Evolutionary conservation across 1,284 basidiomycete genomes (phyloP), one percentile per base, ranked within the genome.

Genomic region (Heliocybe sulcata): DNA sequence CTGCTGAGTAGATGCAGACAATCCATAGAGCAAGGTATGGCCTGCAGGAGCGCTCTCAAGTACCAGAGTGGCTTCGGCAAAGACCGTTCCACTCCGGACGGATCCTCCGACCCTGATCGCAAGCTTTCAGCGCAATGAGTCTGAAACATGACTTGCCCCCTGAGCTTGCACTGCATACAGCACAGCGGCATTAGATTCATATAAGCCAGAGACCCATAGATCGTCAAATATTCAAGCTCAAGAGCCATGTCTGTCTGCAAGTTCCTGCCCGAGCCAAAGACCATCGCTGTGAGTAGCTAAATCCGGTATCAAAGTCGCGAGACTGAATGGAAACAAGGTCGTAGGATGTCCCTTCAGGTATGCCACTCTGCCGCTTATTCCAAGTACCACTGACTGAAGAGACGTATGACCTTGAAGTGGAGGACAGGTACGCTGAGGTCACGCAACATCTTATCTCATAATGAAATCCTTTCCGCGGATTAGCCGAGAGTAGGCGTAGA

Each of bases 401-500:
- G 20, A 12, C 12, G 23, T n/a, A 10, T 19, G 8, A 19, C 25
- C n/a, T 19, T 42, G 23, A 31, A 83, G 81, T 53, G 82, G 81
- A 58, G 81, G 81, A 45, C 81, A 83, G 72, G 81, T 79, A 54
- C 55, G 73, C 55, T 27, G 33, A 22, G 12, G 31, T 52, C 54
- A 48, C 2, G 35, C 1, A 16, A 51, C 29, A 31, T 64, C 19
- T 48, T 48, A 35, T 52, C 29, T 31, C 20, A 14, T 14, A 33
- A 26, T 14, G 51, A 31, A 38, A n/a, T n/a, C n/a, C n/a, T n/a
- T n/a, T 55, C 38, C 54, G 54, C 57, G 16, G 54, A 52, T 55
- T 54, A 83, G 88, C 79, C 87, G 16, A 85, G 82, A 69, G 68
- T 82, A 25, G 95, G 94, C 31, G 94, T 97, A n/a, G 94, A 98